Base-by-base conservation (phyloP, 805 yeast species). In the Tetrapisispora arboricola region DNA sequence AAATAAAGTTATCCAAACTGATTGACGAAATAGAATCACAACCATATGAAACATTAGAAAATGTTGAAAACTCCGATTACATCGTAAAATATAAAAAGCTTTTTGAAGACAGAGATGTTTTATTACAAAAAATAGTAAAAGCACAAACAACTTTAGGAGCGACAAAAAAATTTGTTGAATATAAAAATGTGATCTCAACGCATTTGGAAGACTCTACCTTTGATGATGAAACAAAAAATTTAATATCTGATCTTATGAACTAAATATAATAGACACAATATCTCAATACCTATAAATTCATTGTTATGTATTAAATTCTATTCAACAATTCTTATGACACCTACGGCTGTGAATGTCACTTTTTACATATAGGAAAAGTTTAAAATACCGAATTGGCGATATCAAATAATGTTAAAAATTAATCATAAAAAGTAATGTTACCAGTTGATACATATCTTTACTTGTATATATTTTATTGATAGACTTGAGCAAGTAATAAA, bases 101-200 rank as follows among this genome's bases (percentile, higher is more conserved):
- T 27, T 90, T 82, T 56, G 50, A 74, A 15, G 61, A 69, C 32
- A 64, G 87, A 47, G 58, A 63, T 16, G 50, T 41, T 9, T 57
- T 25, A 38, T 61, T 76, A 16, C 64, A 68, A 40, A 67, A 70
- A 39, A 71, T 84, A n/a, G 72, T 80, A 8, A 67, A 71, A 51
- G 71, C 72, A 0, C 68, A 68, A 16, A 58, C 62, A 22, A 71
- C 66, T 25, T 58, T 72, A 30, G 73, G 68, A 58, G 37, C 55
- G 3, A 66, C 72, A 10, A 67, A 65, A 26, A 81, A 79, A 58
- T 79, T 84, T 76, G 73, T 76, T 53, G 85, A 84, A 57, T 82
- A 88, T 66, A 71, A 94, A 47, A 77, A 78, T 52, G 67, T 90
- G 45, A 78, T 92, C 57, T 94, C 84, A 3, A 29, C 11, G 21